A percentile compares a stretch with the other conserved stretches of the same genome.
phyloP scores from a whole-genome alignment of 2,329 filamentous ascomycete species.

The Alternaria conjuncta region DNA sequence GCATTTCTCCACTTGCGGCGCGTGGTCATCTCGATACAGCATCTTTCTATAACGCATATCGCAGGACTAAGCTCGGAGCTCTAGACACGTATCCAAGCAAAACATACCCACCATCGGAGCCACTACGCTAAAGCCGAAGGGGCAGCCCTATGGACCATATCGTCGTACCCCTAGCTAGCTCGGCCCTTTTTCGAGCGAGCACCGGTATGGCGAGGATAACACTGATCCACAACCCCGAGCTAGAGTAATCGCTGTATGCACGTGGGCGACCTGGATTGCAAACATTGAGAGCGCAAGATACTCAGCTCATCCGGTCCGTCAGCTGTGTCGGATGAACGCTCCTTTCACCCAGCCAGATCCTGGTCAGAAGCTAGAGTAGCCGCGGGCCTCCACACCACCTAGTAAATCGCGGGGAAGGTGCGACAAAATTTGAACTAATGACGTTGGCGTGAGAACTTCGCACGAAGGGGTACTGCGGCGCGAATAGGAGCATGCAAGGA shows the following conservation, averaged over 20 bases:
- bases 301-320: conserved; percentile 25
- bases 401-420: conserved; percentile 23
- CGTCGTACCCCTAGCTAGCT: conserved; percentile 15
- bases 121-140: conserved; percentile 29
- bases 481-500: conserved; percentile 11
- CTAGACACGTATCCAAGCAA: conserved; percentile 10
- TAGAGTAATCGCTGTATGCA: conserved; percentile 3
- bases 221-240: conserved; percentile 3
- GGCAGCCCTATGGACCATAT: conserved; percentile 23
- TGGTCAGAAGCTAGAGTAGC: conserved; percentile 13
- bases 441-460: conserved; percentile 26
- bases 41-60: neutral
- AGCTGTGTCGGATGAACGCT: conserved; percentile 34
- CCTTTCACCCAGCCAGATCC: conserved; percentile 29
- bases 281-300: neutral
- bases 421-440: conserved; percentile 19
- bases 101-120: conserved; percentile 16
- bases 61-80: conserved; percentile 9
- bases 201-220: conserved; percentile 1
- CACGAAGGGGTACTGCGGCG: conserved; percentile 27
- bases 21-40: neutral
- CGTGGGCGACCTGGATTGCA: neutral
- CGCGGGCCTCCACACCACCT: conserved; percentile 15
- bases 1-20: neutral
- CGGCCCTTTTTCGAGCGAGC: conserved; percentile 49